Evolutionary conservation across 2,329 filamentous ascomycete species (phyloP), one percentile per base, ranked within the genome.

Genomic region (Dactylonectria macrodidyma): DNA sequence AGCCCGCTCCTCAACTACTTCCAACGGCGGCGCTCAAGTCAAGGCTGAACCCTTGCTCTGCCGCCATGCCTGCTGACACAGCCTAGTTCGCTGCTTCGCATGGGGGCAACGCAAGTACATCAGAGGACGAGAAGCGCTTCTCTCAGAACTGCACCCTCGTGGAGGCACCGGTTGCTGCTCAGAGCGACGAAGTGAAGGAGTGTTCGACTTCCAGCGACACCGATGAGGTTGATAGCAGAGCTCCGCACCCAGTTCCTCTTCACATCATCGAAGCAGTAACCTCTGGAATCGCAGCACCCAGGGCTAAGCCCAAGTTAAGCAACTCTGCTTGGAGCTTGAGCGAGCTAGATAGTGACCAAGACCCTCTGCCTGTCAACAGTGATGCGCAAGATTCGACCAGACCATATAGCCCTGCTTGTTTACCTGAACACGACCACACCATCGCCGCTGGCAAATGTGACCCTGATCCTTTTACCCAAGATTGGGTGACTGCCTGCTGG

Each of bases 201-300:
- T n/a, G 30, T 19, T 22, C 14, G 3, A 4, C 30, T 16, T n/a
- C 48, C 4, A 2, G 24, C 14, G 38, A 55, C 10, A 22, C 36
- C 3, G 19, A 34, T 33, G 22, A 44, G 3, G 1, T 38, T 2
- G 48, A 59, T 19, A 36, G 36, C 44, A 47, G 47, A 2, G 67
- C 60, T 14, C 73, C 71, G 4, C 61, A 67, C 10, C 73, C 73
- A 24, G 67, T 63, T n/a, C 72, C 72, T 0, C 60, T 75, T 1
- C 71, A 76, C 36, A 30, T 75, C 3, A 76, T 75, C 7, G 62
- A 75, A 14, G 67, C 72, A 3, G 44, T 62, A 14, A 9, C 47
- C 3, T 36, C 57, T 1, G 30, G 33, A 9, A 55, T 34, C 9
- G 30, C 41, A 5, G 30, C 33, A 9, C 56, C 19, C 1, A 41